A percentile compares a stretch with the other conserved stretches of the same genome.
phyloP scores from a whole-genome alignment of 2,329 filamentous ascomycete species.

The Fusarium odoratissimum region DNA sequence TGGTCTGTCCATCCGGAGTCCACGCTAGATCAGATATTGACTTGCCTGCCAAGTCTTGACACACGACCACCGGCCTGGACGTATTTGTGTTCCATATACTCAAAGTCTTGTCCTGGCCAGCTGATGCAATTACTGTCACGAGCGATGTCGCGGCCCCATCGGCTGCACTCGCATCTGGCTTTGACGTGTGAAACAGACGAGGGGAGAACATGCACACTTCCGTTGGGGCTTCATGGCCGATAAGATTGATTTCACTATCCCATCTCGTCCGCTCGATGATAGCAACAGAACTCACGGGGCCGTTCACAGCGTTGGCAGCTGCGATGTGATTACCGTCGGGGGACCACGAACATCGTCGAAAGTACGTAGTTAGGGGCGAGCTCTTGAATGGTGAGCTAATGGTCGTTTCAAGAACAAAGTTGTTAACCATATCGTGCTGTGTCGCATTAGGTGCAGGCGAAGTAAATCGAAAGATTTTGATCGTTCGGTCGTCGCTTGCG shows the following conservation, averaged over 20 bases:
- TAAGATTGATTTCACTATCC: constrained; percentile 97
- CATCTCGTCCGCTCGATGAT: constrained; percentile 93
- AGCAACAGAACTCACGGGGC: constrained; percentile 94
- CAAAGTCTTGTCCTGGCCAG: constrained; percentile 94
- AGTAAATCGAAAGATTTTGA: constrained; percentile 96
- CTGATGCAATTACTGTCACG: constrained; percentile 95
- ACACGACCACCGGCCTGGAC: constrained; percentile 87
- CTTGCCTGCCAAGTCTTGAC: constrained; percentile 89
- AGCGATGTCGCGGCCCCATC: constrained; percentile 59
- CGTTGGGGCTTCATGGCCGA: constrained; percentile 95
- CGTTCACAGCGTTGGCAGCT: constrained; percentile 96
- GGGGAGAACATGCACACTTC: constrained; percentile 99
- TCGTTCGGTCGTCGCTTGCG: constrained; percentile 94
- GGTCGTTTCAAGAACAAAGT: constrained; percentile 94
- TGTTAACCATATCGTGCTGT: constrained; percentile 94
- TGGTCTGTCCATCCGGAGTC: constrained; percentile 88
- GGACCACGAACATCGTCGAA: constrained; percentile 95
- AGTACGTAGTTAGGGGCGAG: constrained; percentile 96
- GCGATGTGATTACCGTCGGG: constrained; percentile 98
- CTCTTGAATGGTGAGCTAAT: constrained; percentile 89
- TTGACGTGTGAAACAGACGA: constrained; percentile 81
- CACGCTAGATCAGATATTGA: constrained; percentile 94
- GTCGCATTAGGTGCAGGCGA: constrained; percentile 91
- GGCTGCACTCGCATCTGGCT: constrained; percentile 67
- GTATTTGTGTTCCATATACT: constrained; percentile 99